These are phyloP conservation scores for Paramecium sexaurelia DNA, from an alignment of 73 alveolate species.

Conservation along the genomic window DNA sequence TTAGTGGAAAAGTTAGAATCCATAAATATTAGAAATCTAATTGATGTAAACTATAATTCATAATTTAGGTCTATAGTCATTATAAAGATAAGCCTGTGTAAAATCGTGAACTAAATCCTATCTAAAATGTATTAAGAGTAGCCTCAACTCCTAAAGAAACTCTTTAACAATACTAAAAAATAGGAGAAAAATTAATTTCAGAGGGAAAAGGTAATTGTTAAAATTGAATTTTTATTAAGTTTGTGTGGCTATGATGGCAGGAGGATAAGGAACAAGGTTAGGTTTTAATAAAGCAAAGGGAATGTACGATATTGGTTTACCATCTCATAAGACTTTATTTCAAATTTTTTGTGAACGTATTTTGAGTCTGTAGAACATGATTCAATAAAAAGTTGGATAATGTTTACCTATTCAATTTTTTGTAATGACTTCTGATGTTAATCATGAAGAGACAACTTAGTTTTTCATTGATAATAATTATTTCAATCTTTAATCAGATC, in stretches of 20 bases:
- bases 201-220: constrained; percentile 23
- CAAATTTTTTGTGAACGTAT: constrained; percentile 70
- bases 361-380: constrained; percentile 25
- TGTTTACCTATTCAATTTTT: constrained; percentile 69
- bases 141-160: neutral
- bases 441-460: constrained; percentile 67
- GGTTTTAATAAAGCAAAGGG: constrained; percentile 94
- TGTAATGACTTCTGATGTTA: constrained; percentile 78
- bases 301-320: constrained; percentile 87
- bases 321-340: constrained; percentile 86
- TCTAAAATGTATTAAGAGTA: neutral
- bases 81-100: neutral
- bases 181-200: neutral
- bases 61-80: neutral
- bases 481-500: constrained; percentile 74
- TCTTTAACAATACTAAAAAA: neutral
- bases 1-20: constrained; percentile 24
- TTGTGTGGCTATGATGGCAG: constrained; percentile 81
- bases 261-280: constrained; percentile 95
- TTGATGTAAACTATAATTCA: neutral
- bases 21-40: neutral
- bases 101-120: neutral
- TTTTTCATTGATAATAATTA: constrained; percentile 76
- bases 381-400: neutral
- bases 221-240: neutral